Conservation (phyloP, 2,329 filamentous ascomycete species). For the Colletotrichum camelliae region DNA sequence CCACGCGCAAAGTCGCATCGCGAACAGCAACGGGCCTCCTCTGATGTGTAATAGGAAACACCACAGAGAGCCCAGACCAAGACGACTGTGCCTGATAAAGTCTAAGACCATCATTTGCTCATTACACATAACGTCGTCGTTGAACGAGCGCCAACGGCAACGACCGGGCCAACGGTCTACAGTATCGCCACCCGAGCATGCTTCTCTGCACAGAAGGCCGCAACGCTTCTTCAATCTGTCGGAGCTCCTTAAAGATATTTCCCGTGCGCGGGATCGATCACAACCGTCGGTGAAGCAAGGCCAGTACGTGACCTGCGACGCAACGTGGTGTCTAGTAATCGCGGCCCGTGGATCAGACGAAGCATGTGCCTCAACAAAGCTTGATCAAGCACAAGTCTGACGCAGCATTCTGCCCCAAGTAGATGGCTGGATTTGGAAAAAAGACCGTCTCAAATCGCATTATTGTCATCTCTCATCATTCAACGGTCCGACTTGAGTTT, state of each 20-base stretch:
- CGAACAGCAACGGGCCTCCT: background rate
- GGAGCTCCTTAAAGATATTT: background rate
- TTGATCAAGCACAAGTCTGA: background rate
- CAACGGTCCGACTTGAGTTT: background rate
- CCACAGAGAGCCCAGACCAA: background rate
- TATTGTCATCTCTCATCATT: accelerated
- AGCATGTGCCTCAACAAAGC: background rate
- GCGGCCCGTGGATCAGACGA: slow-evolving; percentile 8
- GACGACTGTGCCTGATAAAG: background rate
- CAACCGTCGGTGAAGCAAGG: background rate
- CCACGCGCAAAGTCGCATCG: background rate
- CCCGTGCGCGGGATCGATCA: background rate
- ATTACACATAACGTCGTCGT: background rate
- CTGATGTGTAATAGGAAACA: background rate
- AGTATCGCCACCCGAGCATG: background rate
- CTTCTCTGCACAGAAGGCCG: background rate
- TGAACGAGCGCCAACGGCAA: background rate
- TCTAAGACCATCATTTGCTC: background rate
- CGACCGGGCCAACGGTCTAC: background rate
- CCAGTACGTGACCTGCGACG: background rate
- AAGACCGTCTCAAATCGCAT: background rate
- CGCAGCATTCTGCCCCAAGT: background rate
- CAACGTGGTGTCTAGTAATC: background rate
- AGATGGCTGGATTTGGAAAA: background rate
- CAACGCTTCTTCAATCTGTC: background rate